Percentiles rank a stretch among this genome's conserved stretches.
Evolutionary conservation across 805 yeast genomes (phyloP).

Genomic region (Myxozyma neotropica): DNA sequence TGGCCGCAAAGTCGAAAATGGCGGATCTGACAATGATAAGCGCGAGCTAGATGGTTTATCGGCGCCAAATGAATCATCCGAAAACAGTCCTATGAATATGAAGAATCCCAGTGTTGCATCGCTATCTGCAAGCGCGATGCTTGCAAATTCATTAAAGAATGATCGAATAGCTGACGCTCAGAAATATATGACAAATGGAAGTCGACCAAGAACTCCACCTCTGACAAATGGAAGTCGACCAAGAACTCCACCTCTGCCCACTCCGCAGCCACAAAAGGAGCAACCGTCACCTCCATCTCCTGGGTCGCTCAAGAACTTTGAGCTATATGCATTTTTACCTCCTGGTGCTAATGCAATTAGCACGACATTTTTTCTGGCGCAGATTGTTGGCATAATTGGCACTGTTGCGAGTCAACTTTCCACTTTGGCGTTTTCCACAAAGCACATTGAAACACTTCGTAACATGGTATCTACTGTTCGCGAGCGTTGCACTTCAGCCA

Average conservation of each 20-base stretch:
- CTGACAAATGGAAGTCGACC: background rate
- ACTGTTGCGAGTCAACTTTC: conserved; percentile 50
- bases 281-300: conserved; percentile 21
- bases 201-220: background rate
- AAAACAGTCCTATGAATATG: conserved; percentile 6
- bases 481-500: conserved; percentile 51
- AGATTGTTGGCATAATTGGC: conserved; percentile 50
- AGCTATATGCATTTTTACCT: conserved; percentile 57
- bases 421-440: conserved; percentile 48
- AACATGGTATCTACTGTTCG: conserved; percentile 45
- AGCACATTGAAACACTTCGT: conserved; percentile 46
- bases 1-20: background rate
- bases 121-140: conserved; percentile 31
- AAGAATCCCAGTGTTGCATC: conserved; percentile 13
- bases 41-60: background rate
- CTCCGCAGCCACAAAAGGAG: background rate
- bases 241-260: background rate
- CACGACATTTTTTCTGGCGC: conserved; percentile 55
- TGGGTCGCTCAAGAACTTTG: conserved; percentile 6
- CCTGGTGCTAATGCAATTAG: conserved; percentile 65
- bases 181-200: background rate
- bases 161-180: conserved; percentile 18
- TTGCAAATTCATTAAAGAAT: conserved; percentile 25
- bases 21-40: background rate
- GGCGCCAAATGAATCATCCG: background rate